These are phyloP conservation scores for Euphorbia tirucalli DNA, from an alignment of 345 rosid genomes.

Conservation along the genomic window DNA sequence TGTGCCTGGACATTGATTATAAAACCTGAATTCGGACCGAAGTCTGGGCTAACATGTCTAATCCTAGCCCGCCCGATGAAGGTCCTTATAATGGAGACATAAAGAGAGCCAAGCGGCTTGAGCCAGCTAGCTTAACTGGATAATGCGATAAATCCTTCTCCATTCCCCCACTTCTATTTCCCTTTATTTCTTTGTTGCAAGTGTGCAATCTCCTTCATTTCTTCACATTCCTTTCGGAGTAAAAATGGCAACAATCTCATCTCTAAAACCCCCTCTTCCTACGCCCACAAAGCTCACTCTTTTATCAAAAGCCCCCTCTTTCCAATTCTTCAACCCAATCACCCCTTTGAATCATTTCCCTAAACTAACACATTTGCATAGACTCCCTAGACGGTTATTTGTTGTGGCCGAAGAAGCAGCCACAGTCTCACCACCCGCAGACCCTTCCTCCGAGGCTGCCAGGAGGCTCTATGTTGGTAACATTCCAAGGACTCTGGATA, in stretches of 20 bases:
- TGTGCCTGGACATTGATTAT: too few species aligned
- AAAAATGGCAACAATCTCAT: conserved; percentile 39
- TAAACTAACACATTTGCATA: conserved; percentile 7
- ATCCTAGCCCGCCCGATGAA: too few species aligned
- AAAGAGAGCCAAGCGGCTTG: too few species aligned
- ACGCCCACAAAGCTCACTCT: conserved; percentile 18
- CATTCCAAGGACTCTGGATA: conserved; percentile 63
- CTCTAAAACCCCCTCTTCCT: conserved; percentile 22
- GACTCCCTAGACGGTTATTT: conserved; percentile 29
- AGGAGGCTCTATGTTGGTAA: conserved; percentile 71
- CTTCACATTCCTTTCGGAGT: background rate
- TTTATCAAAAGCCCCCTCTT: conserved; percentile 21
- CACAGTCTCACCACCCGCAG: conserved; percentile 17
- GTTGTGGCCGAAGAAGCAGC: conserved; percentile 51
- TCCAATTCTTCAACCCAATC: conserved; percentile 21
- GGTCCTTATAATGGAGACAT: too few species aligned
- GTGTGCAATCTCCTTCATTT: too few species aligned
- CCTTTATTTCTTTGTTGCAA: background rate
- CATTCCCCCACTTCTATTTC: background rate
- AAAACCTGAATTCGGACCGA: too few species aligned
- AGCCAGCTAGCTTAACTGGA: conserved; percentile 6
- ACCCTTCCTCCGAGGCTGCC: conserved; percentile 47
- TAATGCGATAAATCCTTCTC: conserved; percentile 16
- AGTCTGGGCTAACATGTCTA: too few species aligned
- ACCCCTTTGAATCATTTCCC: conserved; percentile 8